Evolutionary conservation across 805 yeast species (phyloP).

Genomic region (Candida rishiriensis): DNA sequence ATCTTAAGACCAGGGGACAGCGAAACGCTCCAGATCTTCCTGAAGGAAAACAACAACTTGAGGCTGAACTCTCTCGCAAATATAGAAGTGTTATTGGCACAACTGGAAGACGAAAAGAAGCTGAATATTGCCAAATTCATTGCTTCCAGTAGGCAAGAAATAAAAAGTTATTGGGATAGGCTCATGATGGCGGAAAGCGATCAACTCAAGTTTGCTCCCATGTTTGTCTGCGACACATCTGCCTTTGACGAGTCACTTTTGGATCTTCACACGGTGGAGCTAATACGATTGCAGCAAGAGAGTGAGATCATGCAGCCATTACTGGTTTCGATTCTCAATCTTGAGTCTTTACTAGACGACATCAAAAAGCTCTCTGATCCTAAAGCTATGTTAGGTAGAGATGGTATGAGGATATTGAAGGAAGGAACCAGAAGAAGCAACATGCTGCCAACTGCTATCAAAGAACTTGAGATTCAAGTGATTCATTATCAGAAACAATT

Average conservation of each 20-base stretch:
- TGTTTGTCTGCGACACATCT: conserved; percentile 33
- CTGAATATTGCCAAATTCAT: conserved; percentile 67
- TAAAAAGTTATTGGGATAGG: conserved; percentile 57
- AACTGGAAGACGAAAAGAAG: conserved; percentile 57
- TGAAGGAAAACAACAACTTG: conserved; percentile 42
- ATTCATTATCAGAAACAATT: conserved; percentile 41
- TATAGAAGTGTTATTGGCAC: conserved; percentile 50
- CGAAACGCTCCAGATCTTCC: conserved; percentile 29
- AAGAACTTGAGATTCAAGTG: conserved; percentile 45
- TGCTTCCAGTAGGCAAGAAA: conserved; percentile 51
- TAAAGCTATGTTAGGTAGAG: conserved; percentile 66
- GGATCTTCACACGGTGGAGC: conserved; percentile 58
- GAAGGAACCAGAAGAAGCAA: conserved; percentile 71
- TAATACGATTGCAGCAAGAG: not conserved
- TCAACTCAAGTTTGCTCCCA: conserved; percentile 41
- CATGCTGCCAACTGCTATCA: conserved; percentile 60
- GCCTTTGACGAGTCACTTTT: conserved; percentile 55
- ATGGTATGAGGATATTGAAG: conserved; percentile 72
- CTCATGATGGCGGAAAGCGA: conserved; percentile 56
- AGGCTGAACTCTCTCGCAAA: conserved; percentile 43
- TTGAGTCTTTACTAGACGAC: not conserved
- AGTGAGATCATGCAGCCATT: not conserved
- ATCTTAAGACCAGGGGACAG: conserved; percentile 34
- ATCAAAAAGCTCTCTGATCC: conserved; percentile 26
- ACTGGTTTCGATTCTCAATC: not conserved